Conservation (phyloP, 2,329 filamentous ascomycete genomes). For the Monilinia vaccinii-corymbosi region DNA sequence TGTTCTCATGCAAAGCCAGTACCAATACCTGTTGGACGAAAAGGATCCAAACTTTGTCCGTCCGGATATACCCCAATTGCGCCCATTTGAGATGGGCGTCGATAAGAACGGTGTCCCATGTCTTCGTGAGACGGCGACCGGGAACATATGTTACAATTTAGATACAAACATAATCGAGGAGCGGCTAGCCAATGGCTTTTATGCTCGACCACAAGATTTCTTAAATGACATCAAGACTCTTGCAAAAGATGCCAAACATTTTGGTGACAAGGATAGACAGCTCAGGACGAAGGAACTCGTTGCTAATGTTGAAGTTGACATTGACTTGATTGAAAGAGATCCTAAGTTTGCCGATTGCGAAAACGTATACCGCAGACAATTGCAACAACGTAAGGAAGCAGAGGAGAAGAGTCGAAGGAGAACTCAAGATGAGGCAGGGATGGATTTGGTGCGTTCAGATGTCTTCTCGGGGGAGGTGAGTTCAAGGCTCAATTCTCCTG, state of each 20-base stretch:
- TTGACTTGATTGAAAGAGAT: slow-evolving; percentile 64
- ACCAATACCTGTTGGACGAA: slow-evolving; percentile 78
- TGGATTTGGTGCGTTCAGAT: slow-evolving; percentile 38
- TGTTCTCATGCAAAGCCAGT: slow-evolving; percentile 63
- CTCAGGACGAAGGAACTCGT: slow-evolving; percentile 86
- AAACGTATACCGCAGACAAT: slow-evolving; percentile 64
- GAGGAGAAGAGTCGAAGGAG: slow-evolving; percentile 46
- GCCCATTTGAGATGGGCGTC: slow-evolving; percentile 71
- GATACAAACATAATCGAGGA: slow-evolving; percentile 91
- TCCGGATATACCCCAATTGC: slow-evolving; percentile 43
- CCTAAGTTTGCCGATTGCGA: slow-evolving; percentile 69
- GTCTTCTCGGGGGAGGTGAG: slow-evolving; percentile 29
- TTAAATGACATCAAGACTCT: slow-evolving; percentile 77
- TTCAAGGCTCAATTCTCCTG: slow-evolving; percentile 41
- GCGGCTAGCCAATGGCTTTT: slow-evolving; percentile 92
- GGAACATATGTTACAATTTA: slow-evolving; percentile 91
- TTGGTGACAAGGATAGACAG: slow-evolving; percentile 73
- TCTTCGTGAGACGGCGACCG: slow-evolving; percentile 62
- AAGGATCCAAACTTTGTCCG: slow-evolving; percentile 63
- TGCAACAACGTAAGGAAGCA: slow-evolving; percentile 54
- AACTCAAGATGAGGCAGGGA: slow-evolving; percentile 13
- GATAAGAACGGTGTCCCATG: slow-evolving; percentile 74
- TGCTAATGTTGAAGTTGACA: slow-evolving; percentile 89
- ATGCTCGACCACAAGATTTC: slow-evolving; percentile 84
- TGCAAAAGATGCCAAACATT: slow-evolving; percentile 72